Evolutionary conservation across 768 basidiomycete species (phyloP).

Genomic region (Agaricus subrufescens): DNA sequence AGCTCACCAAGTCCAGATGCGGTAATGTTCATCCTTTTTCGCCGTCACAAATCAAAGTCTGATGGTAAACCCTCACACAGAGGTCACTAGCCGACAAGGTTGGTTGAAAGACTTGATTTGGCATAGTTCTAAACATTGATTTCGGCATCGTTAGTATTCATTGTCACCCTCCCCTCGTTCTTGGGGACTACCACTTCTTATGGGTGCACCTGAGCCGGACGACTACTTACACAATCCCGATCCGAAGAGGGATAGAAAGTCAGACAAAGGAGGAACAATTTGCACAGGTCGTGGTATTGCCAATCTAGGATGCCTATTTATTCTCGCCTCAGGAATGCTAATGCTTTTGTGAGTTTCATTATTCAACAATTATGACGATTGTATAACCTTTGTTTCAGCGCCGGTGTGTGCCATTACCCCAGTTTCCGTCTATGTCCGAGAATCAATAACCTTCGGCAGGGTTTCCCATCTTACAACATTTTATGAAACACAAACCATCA

Average conservation of each 20-base stretch:
- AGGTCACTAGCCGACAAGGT: conserved; percentile 8
- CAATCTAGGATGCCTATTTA: conserved; percentile 62
- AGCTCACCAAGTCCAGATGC: background rate
- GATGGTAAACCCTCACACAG: background rate
- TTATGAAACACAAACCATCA: conserved; percentile 33
- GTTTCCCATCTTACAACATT: conserved; percentile 46
- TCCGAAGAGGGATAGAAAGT: conserved; percentile 45
- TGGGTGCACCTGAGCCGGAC: conserved; percentile 49
- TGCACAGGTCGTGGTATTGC: conserved; percentile 58
- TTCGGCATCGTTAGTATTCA: conserved; percentile 26
- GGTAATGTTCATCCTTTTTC: background rate
- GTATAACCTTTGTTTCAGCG: conserved; percentile 22
- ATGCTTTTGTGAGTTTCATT: conserved; percentile 48
- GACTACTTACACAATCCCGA: conserved; percentile 65
- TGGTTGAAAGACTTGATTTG: background rate
- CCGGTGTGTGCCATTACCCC: conserved; percentile 22
- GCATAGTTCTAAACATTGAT: too few species aligned
- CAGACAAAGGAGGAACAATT: conserved; percentile 53
- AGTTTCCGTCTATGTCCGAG: background rate
- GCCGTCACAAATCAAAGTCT: background rate
- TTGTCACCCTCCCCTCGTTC: conserved; percentile 41
- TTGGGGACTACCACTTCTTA: conserved; percentile 40
- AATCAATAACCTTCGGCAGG: conserved; percentile 20
- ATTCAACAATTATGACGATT: background rate
- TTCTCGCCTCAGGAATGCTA: conserved; percentile 45